Percentiles rank a stretch among this genome's conserved stretches.
These are phyloP conservation scores for Citrus hindsii DNA, from an alignment of 345 rosid genomes.

Conservation along the genomic window DNA sequence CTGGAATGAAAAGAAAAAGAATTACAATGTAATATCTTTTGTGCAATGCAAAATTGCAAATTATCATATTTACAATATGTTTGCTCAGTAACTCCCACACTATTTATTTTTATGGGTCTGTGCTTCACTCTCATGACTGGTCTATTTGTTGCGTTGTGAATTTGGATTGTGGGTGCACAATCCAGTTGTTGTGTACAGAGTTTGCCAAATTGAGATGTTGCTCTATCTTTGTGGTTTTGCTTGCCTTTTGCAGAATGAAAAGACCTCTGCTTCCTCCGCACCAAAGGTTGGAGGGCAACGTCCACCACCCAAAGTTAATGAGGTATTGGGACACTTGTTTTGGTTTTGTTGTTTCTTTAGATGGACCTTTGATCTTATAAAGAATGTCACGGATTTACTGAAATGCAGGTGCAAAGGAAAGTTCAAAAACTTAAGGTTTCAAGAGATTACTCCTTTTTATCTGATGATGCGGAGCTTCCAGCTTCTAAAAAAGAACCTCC, in stretches of 20 bases:
- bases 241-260: conserved; percentile 48
- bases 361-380: conserved; percentile 2
- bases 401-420: conserved; percentile 48
- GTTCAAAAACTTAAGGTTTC: conserved; percentile 68
- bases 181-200: background rate
- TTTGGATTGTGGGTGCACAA: background rate
- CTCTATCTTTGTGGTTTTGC: conserved; percentile 2
- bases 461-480: conserved; percentile 73
- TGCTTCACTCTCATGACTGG: background rate
- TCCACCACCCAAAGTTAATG: conserved; percentile 41
- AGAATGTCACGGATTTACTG: conserved; percentile 3
- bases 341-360: background rate
- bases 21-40: background rate
- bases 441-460: conserved; percentile 88
- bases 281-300: conserved; percentile 33
- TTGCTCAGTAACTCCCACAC: background rate
- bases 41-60: background rate
- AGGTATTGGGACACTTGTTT: conserved; percentile 30
- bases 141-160: background rate
- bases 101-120: background rate
- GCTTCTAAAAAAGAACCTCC: conserved; percentile 51
- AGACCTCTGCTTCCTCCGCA: conserved; percentile 39
- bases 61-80: background rate
- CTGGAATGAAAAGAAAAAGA: background rate
- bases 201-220: background rate